Evolutionary conservation across 2,329 filamentous ascomycete genomes (phyloP).

Genomic region (Dothidotthia symphoricarpi): DNA sequence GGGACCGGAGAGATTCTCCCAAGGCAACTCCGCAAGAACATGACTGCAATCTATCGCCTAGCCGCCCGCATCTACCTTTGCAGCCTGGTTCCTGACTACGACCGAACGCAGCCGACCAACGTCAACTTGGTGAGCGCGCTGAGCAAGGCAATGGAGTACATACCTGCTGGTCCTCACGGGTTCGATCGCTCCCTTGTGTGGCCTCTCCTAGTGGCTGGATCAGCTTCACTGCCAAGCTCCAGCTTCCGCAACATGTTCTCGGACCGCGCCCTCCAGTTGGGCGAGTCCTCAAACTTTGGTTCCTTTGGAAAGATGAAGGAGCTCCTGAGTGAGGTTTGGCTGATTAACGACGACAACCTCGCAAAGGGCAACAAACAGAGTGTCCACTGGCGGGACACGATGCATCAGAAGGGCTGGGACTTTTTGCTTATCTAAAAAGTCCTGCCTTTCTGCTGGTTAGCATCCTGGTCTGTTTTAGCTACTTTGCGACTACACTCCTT

Average conservation of each 20-base stretch:
- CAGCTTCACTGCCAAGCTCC: conserved; percentile 69
- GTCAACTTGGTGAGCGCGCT: conserved; percentile 76
- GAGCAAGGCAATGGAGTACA: conserved; percentile 71
- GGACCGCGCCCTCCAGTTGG: conserved; percentile 71
- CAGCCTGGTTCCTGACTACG: conserved; percentile 86
- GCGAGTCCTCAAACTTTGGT: conserved; percentile 74
- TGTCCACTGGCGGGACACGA: conserved; percentile 92
- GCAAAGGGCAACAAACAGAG: conserved; percentile 56
- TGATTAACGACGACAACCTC: conserved; percentile 63
- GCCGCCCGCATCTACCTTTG: conserved; percentile 96
- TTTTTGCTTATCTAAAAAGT: conserved; percentile 74
- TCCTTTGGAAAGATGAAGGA: conserved; percentile 81
- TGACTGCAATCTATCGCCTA: conserved; percentile 85
- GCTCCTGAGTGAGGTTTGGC: conserved; percentile 81
- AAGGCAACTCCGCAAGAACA: conserved; percentile 80
- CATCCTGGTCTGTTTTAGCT: conserved; percentile 39
- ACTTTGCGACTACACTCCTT: conserved; percentile 24
- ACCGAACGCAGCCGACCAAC: conserved; percentile 70
- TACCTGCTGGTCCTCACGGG: conserved; percentile 76
- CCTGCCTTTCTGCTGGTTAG: conserved; percentile 33
- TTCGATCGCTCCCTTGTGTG: conserved; percentile 90
- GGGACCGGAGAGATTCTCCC: conserved; percentile 72
- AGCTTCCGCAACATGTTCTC: conserved; percentile 75
- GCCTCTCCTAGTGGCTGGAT: conserved; percentile 87
- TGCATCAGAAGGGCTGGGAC: conserved; percentile 89